Percentiles rank a stretch among this genome's conserved stretches.
Evolutionary conservation across 306 rosid species (phyloP).

Genomic region (Prosopis cineraria): DNA sequence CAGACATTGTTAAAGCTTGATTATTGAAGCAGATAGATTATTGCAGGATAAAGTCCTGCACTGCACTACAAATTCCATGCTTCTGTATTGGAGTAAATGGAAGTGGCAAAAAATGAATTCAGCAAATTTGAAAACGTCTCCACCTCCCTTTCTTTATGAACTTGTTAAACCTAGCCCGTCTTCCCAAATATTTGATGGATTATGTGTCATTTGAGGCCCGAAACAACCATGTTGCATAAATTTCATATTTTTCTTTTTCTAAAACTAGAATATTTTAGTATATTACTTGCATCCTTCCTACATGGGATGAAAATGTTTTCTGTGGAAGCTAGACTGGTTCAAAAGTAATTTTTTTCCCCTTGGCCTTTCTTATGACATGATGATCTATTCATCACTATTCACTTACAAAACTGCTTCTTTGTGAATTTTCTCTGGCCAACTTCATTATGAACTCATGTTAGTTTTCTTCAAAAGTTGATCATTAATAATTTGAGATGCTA

Average conservation of each 20-base stretch:
- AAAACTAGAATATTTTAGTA: background rate
- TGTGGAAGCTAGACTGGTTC: background rate
- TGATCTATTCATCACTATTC: constrained; percentile 4
- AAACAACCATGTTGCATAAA: constrained; percentile 15
- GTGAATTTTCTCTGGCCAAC: background rate
- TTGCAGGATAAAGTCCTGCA: background rate
- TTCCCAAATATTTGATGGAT: background rate
- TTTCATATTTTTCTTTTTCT: constrained; percentile 18
- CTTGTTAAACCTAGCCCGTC: background rate
- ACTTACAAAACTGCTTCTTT: constrained; percentile 17
- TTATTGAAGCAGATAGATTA: background rate
- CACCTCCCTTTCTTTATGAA: background rate
- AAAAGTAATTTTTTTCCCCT: background rate
- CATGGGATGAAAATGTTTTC: background rate
- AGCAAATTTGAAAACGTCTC: background rate
- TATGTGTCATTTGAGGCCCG: background rate
- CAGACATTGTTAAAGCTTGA: background rate
- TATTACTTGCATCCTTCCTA: background rate
- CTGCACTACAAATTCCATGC: background rate
- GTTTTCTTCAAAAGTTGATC: constrained; percentile 8
- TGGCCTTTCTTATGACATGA: constrained; percentile 10
- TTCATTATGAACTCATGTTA: constrained; percentile 16
- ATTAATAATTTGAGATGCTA: background rate
- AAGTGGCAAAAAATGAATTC: background rate
- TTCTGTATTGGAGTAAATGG: background rate